Conservation (phyloP, 2,329 filamentous ascomycete species). For the Myriosclerotinia scirpicola region DNA sequence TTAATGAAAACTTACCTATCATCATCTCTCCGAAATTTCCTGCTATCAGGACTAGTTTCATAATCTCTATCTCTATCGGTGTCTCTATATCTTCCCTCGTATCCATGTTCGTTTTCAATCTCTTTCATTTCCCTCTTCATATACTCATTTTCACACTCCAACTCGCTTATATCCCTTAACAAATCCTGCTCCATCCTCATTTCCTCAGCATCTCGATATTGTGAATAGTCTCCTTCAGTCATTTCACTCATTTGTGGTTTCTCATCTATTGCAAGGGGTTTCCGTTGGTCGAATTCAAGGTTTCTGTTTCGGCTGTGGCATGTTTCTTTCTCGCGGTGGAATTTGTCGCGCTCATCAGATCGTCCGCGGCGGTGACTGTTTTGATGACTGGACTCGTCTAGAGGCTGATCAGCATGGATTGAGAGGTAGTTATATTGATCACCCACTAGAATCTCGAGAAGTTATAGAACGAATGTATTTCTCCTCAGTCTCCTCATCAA, state of each 20-base stretch:
- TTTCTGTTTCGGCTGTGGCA: not conserved
- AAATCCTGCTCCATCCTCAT: not conserved
- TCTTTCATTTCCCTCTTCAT: conserved; percentile 16
- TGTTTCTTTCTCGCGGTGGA: conserved; percentile 6
- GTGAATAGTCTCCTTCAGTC: conserved; percentile 11
- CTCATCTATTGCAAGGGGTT: not conserved
- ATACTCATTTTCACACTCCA: conserved; percentile 6
- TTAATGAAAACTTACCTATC: not conserved
- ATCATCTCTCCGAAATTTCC: not conserved
- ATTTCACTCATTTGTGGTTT: conserved; percentile 12
- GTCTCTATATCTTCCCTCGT: not conserved
- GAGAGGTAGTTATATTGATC: not conserved
- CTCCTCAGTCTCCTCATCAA: not conserved
- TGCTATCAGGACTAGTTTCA: conserved; percentile 1
- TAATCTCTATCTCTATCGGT: conserved; percentile 3
- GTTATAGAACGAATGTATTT: not conserved
- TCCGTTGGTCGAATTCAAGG: not conserved
- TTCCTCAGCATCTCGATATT: not conserved
- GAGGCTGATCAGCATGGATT: not conserved
- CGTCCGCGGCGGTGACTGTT: not conserved
- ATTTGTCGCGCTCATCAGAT: not conserved
- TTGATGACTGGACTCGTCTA: not conserved
- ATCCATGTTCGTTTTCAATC: not conserved
- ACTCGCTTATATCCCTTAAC: conserved; percentile 6
- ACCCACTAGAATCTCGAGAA: not conserved